Conservation (phyloP, 768 basidiomycete genomes). For the Amanita rubescens region DNA sequence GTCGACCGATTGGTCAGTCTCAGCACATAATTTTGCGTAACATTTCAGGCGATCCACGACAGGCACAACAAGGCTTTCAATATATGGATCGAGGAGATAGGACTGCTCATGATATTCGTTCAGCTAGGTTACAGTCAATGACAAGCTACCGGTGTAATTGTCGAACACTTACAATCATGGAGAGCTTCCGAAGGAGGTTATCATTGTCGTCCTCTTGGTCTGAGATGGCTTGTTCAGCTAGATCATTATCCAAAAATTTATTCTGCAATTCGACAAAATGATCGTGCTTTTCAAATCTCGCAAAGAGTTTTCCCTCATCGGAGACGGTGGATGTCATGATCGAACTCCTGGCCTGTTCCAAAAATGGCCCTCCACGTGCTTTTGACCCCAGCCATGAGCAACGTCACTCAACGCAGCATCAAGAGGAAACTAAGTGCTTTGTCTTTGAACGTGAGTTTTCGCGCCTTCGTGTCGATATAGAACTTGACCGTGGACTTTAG, state of each 20-base stretch:
- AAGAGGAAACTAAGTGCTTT: constrained; percentile 39
- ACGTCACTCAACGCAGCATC: constrained; percentile 16
- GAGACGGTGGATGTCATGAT: constrained; percentile 16
- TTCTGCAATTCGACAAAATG: constrained; percentile 52
- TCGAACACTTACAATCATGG: constrained; percentile 39
- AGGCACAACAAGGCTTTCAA: constrained; percentile 74
- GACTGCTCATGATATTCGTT: constrained; percentile 90
- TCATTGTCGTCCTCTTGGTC: constrained; percentile 39
- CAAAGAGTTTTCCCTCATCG: constrained; percentile 42
- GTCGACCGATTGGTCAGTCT: neutral
- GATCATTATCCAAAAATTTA: constrained; percentile 39
- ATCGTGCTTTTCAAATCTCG: constrained; percentile 52
- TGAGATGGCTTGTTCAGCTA: constrained; percentile 33
- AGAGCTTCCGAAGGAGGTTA: constrained; percentile 34
- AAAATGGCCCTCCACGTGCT: constrained; percentile 2
- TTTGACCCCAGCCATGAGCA: constrained; percentile 13
- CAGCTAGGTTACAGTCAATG: constrained; percentile 40
- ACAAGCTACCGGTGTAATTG: neutral
- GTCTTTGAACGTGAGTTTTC: constrained; percentile 24
- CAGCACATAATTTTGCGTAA: constrained; percentile 31
- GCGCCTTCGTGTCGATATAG: neutral
- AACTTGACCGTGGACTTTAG: neutral
- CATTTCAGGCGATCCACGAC: constrained; percentile 57
- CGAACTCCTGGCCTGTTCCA: neutral
- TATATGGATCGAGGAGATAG: constrained; percentile 84